Evolutionary conservation across 1,139 yeast genomes (phyloP).

Genomic region (Candida sanyaensis): DNA sequence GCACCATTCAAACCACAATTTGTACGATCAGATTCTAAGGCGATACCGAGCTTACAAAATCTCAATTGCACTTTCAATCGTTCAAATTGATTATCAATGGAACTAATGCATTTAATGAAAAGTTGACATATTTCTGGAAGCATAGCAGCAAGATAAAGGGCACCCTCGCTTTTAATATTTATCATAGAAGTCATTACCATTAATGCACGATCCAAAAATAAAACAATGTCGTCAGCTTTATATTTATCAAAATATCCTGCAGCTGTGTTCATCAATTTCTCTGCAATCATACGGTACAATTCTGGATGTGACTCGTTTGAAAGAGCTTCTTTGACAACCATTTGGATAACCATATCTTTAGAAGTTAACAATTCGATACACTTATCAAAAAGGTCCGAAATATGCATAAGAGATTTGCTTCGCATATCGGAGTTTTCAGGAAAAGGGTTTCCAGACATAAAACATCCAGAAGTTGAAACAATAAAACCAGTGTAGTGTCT

Average conservation of each 20-base stretch:
- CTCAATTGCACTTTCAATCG: constrained; percentile 56
- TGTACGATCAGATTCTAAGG: constrained; percentile 45
- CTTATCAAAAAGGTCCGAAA: constrained; percentile 49
- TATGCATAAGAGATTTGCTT: constrained; percentile 28
- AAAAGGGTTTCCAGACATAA: constrained; percentile 33
- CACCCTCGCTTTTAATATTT: constrained; percentile 36
- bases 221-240: constrained; percentile 31
- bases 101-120: constrained; percentile 32
- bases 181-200: constrained; percentile 42
- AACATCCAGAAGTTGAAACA: constrained; percentile 60
- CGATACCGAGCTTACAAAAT: constrained; percentile 55
- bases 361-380: constrained; percentile 52
- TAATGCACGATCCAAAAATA: constrained; percentile 42
- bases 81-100: constrained; percentile 36
- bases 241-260: constrained; percentile 25
- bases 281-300: constrained; percentile 37
- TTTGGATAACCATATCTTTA: constrained; percentile 51
- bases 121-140: constrained; percentile 35
- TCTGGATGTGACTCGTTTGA: constrained; percentile 51
- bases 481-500: constrained; percentile 64
- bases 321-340: constrained; percentile 45
- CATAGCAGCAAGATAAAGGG: constrained; percentile 36
- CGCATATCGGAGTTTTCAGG: constrained; percentile 25
- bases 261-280: constrained; percentile 32
- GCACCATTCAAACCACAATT: constrained; percentile 55